Base-by-base conservation (phyloP, 345 rosid species). In the Theobroma cacao region DNA sequence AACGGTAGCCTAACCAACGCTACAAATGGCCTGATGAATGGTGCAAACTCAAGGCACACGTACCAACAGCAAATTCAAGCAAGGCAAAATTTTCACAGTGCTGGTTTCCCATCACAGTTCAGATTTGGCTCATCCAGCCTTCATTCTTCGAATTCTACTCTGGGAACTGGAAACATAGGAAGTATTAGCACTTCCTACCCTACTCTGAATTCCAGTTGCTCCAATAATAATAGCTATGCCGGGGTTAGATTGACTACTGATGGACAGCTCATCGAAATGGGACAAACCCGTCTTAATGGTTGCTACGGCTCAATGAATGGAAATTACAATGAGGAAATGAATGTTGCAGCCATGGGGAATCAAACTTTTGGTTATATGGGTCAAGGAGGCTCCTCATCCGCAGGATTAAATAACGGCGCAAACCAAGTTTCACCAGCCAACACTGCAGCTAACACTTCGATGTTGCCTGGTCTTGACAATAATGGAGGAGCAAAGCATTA, bases 171-270 rank as follows among this genome's bases (percentile, higher is more conserved):
- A 45, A 45, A 15, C 73, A 26, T 68, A 3, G 53, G 73, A 43
- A 68, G n/a, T 45, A 7, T 18, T 17, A 9, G n/a, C 38, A 15
- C n/a, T 40, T 15, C 73, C 36, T 8, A 43, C 12, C 33, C 55
- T 24, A 45, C 24, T 28, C 22, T 26, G 56, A 45, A 68, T 45
- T 28, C 56, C 18, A 31, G 56, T 26, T 68, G 28, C 68, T 18
- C 11, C 45, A 18, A 63, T 20, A 36, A 41, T 24, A 24, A 5
- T 34, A 66, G 28, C 45, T 79, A 72, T 58, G 74, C 77, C 18
- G 80, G 76, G 64, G 58, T 74, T 5, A 69, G 78, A 17, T 53
- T 80, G 38, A 69, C 28, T 30, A 7, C 65, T 52, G 33, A 41
- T 7, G 76, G 80, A 13, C 76, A 56, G 50, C 66, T 75, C 24